phyloP scores from a whole-genome alignment of 2,329 filamentous ascomycete species.

The Emydomyces testavorans region DNA sequence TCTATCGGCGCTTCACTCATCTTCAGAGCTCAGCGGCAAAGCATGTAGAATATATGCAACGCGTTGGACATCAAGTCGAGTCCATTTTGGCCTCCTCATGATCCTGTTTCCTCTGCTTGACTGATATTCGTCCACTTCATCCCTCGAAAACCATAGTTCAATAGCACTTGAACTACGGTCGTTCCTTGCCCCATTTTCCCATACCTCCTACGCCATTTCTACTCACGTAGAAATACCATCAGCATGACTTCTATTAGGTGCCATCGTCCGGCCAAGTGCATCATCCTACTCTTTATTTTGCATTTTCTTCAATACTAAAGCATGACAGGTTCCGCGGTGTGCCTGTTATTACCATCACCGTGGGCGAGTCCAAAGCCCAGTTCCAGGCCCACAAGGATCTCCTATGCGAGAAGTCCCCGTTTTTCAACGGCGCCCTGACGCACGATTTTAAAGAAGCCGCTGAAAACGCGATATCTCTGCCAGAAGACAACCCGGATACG shows the following conservation, averaged over 20 bases:
- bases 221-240: slow-evolving; percentile 1
- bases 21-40: too few relatives aligned
- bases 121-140: neutral
- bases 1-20: too few relatives aligned
- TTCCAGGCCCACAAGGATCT: slow-evolving; percentile 13
- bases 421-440: slow-evolving; percentile 8
- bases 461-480: slow-evolving; percentile 4
- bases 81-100: neutral
- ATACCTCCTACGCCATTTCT: neutral
- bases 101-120: neutral
- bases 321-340: slow-evolving; percentile 10
- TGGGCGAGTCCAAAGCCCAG: slow-evolving; percentile 6
- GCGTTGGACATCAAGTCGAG: neutral
- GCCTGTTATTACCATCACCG: slow-evolving; percentile 8
- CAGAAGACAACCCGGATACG: slow-evolving; percentile 11
- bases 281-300: neutral
- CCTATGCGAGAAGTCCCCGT: slow-evolving; percentile 9
- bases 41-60: neutral
- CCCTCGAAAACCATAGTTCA: too few relatives aligned
- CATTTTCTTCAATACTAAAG: neutral
- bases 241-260: slow-evolving; percentile 9
- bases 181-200: neutral
- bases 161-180: too few relatives aligned
- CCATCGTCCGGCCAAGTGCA: neutral
- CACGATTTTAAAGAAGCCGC: slow-evolving; percentile 7